Evolutionary conservation across 768 basidiomycete species (phyloP), one percentile per base, ranked within the genome.

Genomic region (Mycena amicta): DNA sequence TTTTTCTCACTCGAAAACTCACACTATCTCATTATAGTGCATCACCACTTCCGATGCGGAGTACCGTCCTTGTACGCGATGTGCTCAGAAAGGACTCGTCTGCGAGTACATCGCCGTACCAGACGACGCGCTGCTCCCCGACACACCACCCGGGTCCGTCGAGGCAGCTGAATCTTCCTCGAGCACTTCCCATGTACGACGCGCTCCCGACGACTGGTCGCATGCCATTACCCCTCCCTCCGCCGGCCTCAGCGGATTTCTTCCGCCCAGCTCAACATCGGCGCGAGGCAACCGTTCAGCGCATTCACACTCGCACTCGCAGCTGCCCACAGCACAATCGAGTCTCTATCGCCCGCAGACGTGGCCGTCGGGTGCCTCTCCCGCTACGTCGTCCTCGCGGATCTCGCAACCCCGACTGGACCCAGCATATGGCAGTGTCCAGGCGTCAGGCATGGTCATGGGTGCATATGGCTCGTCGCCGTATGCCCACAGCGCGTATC

Each of bases 61-160:
- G 4, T 30, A 55, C 41, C 25, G 47, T 2, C 58, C 58, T 0
- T 60, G 58, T 23, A 51, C 58, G n/a, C 53, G 58, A 12, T 60
- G 58, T 28, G 8, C 53, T 1, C 28, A 43, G 6, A 60, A 60
- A 23, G 53, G 58, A 4, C 39, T 60, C 20, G 22, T 15, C 15
- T 60, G 58, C 30, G 58, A 60, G 43, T 60, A 43, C 41, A 8
- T 52, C 22, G 27, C 53, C 3, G 50, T 46, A 3, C 5, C 53
- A 1, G 58, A 52, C 1, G 30, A 54, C 28, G 6, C 50, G n/a
- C 20, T 16, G 29, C 18, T 23, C 11, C 27, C 53, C 13, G 28
- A 39, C 23, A 52, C 56, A 22, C 52, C 29, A 11, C 50, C 20
- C 13, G n/a, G n/a, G n/a, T n/a, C n/a, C n/a, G n/a, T n/a, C n/a